These are phyloP conservation scores for Ceratocystis destructans DNA, from an alignment of 2,329 filamentous ascomycete genomes.

Conservation along the genomic window DNA sequence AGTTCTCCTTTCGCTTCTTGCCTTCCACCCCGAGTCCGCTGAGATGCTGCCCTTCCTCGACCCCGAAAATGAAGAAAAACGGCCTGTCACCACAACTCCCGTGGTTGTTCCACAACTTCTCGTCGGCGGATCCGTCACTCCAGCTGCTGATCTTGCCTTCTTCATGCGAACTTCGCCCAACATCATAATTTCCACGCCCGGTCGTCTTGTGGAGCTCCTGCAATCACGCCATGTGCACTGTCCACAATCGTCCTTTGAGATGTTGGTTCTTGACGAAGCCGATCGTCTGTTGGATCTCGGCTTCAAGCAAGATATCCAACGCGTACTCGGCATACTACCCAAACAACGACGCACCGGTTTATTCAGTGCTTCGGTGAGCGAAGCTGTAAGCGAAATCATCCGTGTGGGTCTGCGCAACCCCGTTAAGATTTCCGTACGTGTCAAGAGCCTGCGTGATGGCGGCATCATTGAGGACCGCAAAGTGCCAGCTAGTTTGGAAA, in stretches of 20 bases:
- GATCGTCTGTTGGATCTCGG: conserved; percentile 85
- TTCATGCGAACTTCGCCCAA: conserved; percentile 81
- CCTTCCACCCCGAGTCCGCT: conserved; percentile 71
- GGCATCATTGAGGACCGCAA: conserved; percentile 61
- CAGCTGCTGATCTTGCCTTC: conserved; percentile 71
- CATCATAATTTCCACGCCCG: conserved; percentile 78
- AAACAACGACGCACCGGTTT: conserved; percentile 89
- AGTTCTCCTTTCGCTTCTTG: conserved; percentile 61
- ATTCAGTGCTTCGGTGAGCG: conserved; percentile 91
- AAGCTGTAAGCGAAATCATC: conserved; percentile 86
- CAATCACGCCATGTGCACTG: conserved; percentile 78
- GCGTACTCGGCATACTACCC: conserved; percentile 68
- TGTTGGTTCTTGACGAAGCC: conserved; percentile 85
- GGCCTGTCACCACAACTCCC: conserved; percentile 32
- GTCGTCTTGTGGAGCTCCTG: conserved; percentile 74
- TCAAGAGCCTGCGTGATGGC: conserved; percentile 58
- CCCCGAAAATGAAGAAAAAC: conserved; percentile 42
- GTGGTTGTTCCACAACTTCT: conserved; percentile 75
- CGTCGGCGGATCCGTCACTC: conserved; percentile 64
- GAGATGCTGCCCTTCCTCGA: conserved; percentile 43
- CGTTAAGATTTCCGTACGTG: conserved; percentile 86
- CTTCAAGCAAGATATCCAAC: conserved; percentile 81
- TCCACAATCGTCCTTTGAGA: conserved; percentile 77
- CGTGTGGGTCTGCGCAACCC: conserved; percentile 85
- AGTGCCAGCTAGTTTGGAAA: conserved; percentile 83